phyloP scores from a whole-genome alignment of 2,329 filamentous ascomycete species.

The Colletotrichum higginsianum region DNA sequence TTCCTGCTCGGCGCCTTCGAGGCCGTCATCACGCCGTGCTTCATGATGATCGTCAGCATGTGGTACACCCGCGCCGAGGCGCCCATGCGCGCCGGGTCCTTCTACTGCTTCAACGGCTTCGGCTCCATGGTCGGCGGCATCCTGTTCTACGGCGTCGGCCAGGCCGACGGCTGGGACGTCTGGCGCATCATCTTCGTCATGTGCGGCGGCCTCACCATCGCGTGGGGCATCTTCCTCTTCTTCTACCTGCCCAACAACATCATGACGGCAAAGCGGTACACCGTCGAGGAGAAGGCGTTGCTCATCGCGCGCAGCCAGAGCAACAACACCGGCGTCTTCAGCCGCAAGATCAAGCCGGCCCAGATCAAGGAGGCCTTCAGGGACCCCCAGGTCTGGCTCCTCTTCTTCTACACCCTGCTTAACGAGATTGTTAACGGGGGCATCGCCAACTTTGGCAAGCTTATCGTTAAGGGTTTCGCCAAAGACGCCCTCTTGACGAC shows the following conservation, averaged over 20 bases:
- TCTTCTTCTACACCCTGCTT: conserved; percentile 52
- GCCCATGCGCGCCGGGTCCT: conserved; percentile 41
- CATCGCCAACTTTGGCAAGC: conserved; percentile 41
- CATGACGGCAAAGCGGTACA: conserved; percentile 71
- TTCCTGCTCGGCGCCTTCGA: conserved; percentile 53
- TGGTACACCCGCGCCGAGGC: conserved; percentile 49
- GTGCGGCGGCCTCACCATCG: conserved; percentile 41
- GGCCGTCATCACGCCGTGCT: conserved; percentile 49
- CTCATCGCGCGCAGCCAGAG: conserved; percentile 65
- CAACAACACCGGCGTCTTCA: conserved; percentile 57
- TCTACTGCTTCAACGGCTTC: conserved; percentile 43
- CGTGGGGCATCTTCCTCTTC: conserved; percentile 39
- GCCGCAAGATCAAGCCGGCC: conserved; percentile 55
- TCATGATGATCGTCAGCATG: conserved; percentile 51
- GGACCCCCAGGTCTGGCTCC: conserved; percentile 60
- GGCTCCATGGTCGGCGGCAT: conserved; percentile 42
- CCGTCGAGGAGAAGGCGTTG: conserved; percentile 67
- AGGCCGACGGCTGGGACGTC: conserved; percentile 46
- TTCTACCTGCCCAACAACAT: conserved; percentile 61
- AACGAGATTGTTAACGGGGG: conserved; percentile 48
- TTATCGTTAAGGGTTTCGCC: conserved; percentile 52
- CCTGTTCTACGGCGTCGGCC: conserved; percentile 43
- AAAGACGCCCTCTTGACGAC: conserved; percentile 58
- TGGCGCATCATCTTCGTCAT: conserved; percentile 47
- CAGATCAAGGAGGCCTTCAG: conserved; percentile 58